These are phyloP conservation scores for Leucocoprinus sp. DNA, from an alignment of 768 basidiomycete species.

Conservation along the genomic window DNA sequence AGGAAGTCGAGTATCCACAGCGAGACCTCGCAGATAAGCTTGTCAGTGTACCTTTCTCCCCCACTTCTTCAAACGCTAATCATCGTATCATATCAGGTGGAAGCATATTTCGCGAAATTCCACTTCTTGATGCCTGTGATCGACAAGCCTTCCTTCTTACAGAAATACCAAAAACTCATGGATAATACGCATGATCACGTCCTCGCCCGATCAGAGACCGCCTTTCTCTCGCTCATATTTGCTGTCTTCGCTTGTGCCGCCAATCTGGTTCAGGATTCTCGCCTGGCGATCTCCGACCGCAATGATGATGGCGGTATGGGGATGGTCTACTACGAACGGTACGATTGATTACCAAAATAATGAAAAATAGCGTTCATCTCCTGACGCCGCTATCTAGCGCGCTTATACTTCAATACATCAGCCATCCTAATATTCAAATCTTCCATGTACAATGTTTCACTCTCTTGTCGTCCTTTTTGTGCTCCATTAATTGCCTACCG, in stretches of 20 bases:
- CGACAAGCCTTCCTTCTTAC: constrained; percentile 78
- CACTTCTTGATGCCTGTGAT: constrained; percentile 86
- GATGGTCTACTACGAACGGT: constrained; percentile 88
- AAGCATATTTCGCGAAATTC: constrained; percentile 80
- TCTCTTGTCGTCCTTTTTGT: constrained; percentile 83
- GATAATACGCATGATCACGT: constrained; percentile 47
- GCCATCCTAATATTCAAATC: constrained; percentile 76
- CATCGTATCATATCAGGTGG: constrained; percentile 48
- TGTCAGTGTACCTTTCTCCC: constrained; percentile 38
- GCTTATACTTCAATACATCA: constrained; percentile 86
- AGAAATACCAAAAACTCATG: constrained; percentile 68
- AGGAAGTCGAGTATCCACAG: constrained; percentile 83
- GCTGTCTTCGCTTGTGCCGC: constrained; percentile 89
- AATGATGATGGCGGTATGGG: constrained; percentile 79
- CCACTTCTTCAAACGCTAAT: constrained; percentile 14
- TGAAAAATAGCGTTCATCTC: constrained; percentile 7
- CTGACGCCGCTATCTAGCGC: constrained; percentile 41
- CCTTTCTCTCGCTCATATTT: constrained; percentile 78
- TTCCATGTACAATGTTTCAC: constrained; percentile 88
- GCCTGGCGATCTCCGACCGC: constrained; percentile 47
- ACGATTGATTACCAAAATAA: constrained; percentile 19
- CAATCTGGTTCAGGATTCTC: constrained; percentile 66
- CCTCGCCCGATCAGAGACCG: constrained; percentile 51
- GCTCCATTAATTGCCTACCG: constrained; percentile 87
- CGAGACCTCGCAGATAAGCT: constrained; percentile 82